Base-by-base conservation (phyloP, 108 stramenopile species). In the Stephanodiscus minutulus region DNA sequence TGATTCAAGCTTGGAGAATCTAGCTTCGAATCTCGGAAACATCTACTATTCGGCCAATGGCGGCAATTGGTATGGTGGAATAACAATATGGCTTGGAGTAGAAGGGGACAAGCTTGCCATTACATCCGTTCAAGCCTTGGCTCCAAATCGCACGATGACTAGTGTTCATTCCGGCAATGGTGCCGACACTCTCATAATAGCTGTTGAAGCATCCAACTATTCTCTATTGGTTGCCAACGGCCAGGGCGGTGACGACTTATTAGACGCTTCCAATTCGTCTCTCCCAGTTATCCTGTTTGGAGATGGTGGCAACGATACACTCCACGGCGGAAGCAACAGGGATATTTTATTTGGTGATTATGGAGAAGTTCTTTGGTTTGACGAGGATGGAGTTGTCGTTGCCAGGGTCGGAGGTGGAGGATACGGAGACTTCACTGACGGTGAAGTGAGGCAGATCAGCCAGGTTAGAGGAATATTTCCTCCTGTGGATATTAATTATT, bases 361-460 rank as follows among this genome's bases (percentile, higher is more conserved):
- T 39, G 80, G 74, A 21, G 68, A 64, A 27, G 74, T 81, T 13
- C n/a, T 71, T 17, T 81, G 80, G 80, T 36, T 33, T 13, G 39
- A 50, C 17, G 56, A 60, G 21, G 28, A 41, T 46, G 77, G 77
- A 22, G 50, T n/a, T 43, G 52, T 31, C 13, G 74, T 67, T 3
- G 81, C 81, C 3, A 15, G 60, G 15, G 61, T 63, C 41, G 81
- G 81, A 11, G 75, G 75, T 25, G 81, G 80, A 28, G 81, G 81
- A 9, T 77, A 72, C 49, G 81, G 81, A 24, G 81, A 82, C 37
- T 66, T 72, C 29, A 82, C 81, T 15, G 76, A 77, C 53, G 74
- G 72, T 12, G 47, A 60, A 47, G 27, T 72, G 7, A 50, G 81
- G 36, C 33, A 65, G n/a, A 62, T 63, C 21, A 47, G 39, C 15